Percentiles rank a stretch among this genome's conserved stretches.
Conservation (phyloP, 202 grass and related monocot genomes). For the Bolboschoenoplectus hybrid region DNA sequence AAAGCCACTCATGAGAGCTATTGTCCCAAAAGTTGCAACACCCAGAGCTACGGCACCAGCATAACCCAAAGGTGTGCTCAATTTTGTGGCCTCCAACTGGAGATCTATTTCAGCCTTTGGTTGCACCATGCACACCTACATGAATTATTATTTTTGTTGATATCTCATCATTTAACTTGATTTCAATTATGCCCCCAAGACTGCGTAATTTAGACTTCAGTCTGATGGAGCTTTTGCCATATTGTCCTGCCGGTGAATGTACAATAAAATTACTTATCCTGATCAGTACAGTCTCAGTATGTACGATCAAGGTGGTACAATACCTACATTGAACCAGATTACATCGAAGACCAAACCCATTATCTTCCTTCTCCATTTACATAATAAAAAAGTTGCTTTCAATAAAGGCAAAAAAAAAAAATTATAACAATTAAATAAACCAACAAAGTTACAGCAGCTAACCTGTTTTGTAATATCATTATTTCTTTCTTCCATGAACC, state of each 20-base stretch:
- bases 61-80: slow-evolving; percentile 88
- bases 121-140: slow-evolving; percentile 88
- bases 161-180: slow-evolving; percentile 11
- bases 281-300: not conserved
- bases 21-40: slow-evolving; percentile 85
- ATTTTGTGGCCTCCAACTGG: slow-evolving; percentile 73
- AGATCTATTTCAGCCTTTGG: slow-evolving; percentile 95
- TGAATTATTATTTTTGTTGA: not conserved
- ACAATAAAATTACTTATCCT: not conserved
- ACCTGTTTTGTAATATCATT: slow-evolving; percentile 91
- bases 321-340: not conserved
- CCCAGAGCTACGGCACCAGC: slow-evolving; percentile 60
- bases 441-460: slow-evolving; percentile 10
- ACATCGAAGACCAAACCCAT: not conserved
- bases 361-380: not conserved
- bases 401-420: not conserved
- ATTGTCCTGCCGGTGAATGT: not conserved
- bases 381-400: not conserved
- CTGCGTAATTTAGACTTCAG: not conserved
- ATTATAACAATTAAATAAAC: slow-evolving; percentile 9
- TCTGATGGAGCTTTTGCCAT: slow-evolving; percentile 18
- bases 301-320: not conserved
- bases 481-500: slow-evolving; percentile 93
- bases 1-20: slow-evolving; percentile 88
- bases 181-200: not conserved